Evolutionary conservation across 225 moss, liverwort and hornwort species (phyloP), one percentile per base, ranked within the genome.

Genomic region (Polytrichum formosum): DNA sequence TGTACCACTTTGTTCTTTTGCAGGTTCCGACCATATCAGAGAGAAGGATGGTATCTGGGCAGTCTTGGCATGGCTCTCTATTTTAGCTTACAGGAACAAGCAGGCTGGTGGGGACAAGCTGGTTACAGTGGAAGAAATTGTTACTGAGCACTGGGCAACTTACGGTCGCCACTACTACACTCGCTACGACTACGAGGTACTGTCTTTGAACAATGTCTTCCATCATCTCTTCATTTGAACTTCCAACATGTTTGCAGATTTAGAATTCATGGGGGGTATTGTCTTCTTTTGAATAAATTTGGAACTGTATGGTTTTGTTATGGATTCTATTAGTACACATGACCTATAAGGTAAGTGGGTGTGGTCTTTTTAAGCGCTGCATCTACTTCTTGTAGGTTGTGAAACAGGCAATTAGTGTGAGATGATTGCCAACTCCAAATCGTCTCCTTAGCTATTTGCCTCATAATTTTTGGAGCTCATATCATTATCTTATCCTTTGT

Each of bases 1-100:
- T 46, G 46, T 46, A 16, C 4, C 46, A 46, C 46, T 46, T 37
- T 46, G 46, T 58, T 21, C 13, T 65, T 7, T n/a, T 71, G 73
- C 70, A 89, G 97, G 97, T 56, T 98, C 94, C 31, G 92, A 98
- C 70, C 97, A 98, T 79, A 98, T 98, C 55, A 80, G 94, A 73
- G 94, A 98, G 76, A 98, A 98, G 81, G 97, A 98, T 85, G 97
- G 97, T 18, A 85, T 98, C 54, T 98, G 97, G 97, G 97, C 97
- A 33, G 94, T 98, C 60, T 77, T 98, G 59, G 94, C 97, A 27
- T 98, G 97, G 97, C 87, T 98, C 16, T 98, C 97, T 56, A 98
- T 98, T 77, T 75, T 98, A 72, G 97, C 94, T 6, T 77, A 69
- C 68, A 82, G 83, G 60, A 90, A 90, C 78, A 90, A 84, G 67